Evolutionary conservation across 1,139 yeast species (phyloP).

Genomic region (Candida gigantensis): DNA sequence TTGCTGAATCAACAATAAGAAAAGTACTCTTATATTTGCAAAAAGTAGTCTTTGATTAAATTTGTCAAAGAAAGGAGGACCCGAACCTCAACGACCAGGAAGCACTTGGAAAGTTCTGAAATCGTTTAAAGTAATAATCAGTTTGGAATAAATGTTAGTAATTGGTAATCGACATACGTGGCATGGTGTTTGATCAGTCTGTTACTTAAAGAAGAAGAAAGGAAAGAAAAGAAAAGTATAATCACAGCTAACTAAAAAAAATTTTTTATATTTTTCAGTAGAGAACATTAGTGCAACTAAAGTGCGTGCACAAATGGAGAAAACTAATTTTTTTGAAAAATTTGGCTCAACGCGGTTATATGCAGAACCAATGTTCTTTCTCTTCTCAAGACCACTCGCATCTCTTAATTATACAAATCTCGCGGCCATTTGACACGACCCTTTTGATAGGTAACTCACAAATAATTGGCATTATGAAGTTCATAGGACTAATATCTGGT

Average conservation of each 20-base stretch:
- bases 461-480: too few relatives aligned
- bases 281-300: conserved; percentile 1
- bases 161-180: conserved; percentile 48
- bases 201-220: conserved; percentile 9
- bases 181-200: conserved; percentile 38
- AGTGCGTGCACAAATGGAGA: conserved; percentile 5
- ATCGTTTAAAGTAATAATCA: conserved; percentile 14
- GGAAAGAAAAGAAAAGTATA: conserved; percentile 5
- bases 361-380: too few relatives aligned
- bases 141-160: conserved; percentile 11
- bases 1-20: conserved; percentile 27
- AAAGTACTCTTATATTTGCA: conserved; percentile 18
- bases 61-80: conserved; percentile 56
- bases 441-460: background rate
- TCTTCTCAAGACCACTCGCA: too few relatives aligned
- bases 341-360: background rate
- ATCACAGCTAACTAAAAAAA: conserved; percentile 7
- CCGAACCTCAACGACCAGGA: conserved; percentile 59
- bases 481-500: conserved; percentile 89
- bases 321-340: conserved; percentile 1
- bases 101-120: conserved; percentile 18
- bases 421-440: conserved; percentile 1
- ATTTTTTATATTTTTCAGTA: conserved; percentile 13
- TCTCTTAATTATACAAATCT: too few relatives aligned
- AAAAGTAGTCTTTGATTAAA: conserved; percentile 24